Percentiles rank a stretch among this genome's conserved stretches.
phyloP scores from a whole-genome alignment of 1,284 basidiomycete genomes.

The Coriolopsis trogii region DNA sequence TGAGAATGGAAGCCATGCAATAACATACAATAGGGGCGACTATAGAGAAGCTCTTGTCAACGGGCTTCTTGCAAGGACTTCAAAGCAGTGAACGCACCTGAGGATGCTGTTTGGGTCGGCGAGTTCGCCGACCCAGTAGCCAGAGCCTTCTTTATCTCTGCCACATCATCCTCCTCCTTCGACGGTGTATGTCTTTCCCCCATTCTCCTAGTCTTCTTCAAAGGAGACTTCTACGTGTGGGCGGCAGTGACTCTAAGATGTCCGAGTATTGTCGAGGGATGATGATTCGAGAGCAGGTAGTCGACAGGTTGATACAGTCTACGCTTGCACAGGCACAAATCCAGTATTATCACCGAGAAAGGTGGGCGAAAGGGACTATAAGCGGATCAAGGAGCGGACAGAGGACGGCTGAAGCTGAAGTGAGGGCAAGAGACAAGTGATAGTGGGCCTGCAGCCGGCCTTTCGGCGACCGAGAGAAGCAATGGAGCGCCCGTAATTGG shows the following conservation, averaged over 20 bases:
- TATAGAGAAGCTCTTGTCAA: too few relatives aligned
- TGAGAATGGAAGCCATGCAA: constrained; percentile 92
- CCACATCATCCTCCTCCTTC: constrained; percentile 49
- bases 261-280: background rate
- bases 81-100: constrained; percentile 38
- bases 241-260: background rate
- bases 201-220: background rate
- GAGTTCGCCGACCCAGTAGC: constrained; percentile 49
- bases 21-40: constrained; percentile 87
- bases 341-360: constrained; percentile 4
- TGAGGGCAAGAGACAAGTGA: background rate
- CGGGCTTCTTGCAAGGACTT: too few relatives aligned
- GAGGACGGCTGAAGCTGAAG: constrained; percentile 4
- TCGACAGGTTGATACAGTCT: constrained; percentile 7
- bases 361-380: background rate
- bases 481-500: too few relatives aligned
- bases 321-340: background rate
- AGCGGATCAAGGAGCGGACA: constrained; percentile 12
- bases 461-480: too few relatives aligned
- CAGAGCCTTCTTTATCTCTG: constrained; percentile 63
- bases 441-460: too few relatives aligned
- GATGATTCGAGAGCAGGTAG: background rate
- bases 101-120: constrained; percentile 40
- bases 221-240: too few relatives aligned
- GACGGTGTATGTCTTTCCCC: constrained; percentile 8